Evolutionary conservation across 306 rosid genomes (phyloP), one percentile per base, ranked within the genome.

Genomic region (Glycine latifolia): DNA sequence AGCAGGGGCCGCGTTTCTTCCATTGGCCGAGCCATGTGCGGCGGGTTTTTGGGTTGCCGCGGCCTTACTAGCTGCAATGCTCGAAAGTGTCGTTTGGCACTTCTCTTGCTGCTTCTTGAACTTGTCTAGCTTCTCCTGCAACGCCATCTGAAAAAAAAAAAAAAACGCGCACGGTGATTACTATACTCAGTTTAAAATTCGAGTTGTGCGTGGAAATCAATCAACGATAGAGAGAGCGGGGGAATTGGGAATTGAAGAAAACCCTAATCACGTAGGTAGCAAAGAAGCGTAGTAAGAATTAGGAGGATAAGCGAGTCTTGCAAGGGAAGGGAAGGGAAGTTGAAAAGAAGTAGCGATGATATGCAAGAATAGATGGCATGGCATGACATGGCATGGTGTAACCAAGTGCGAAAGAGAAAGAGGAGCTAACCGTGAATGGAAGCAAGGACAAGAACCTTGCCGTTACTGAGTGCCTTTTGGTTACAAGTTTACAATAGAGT

Each of bases 71-170:
- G 91, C 87, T 35, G 97, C 95, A 89, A 94, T 92, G 87, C 87
- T 89, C 0, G 89, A 71, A 26, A 92, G 85, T 2, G 95, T 92
- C 56, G 91, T 63, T 72, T 91, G 94, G 31, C 95, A 92, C 68
- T 85, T 88, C 66, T 84, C 92, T 48, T 94, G 97, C 73, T 91
- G 98, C 82, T 86, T 94, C 89, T 91, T 87, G 76, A 94, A 94
- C 81, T 44, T 89, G 35, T 91, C 90, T 33, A 94, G 75, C 76
- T 80, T 71, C 3, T 88, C 92, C 82, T 91, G 91, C 85, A 94
- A 75, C 20, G 87, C 89, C 95, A 94, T 91, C 88, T 87, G 83
- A 71, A 67, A 16, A 33, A 26, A 1, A 20, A 20, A 74, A 67
- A 76, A 37, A 50, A 8, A 1, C 65, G 7, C 17, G 3, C 65